These are phyloP conservation scores for Trichoderma gracile DNA, from an alignment of 2,329 filamentous ascomycete genomes.

Conservation along the genomic window DNA sequence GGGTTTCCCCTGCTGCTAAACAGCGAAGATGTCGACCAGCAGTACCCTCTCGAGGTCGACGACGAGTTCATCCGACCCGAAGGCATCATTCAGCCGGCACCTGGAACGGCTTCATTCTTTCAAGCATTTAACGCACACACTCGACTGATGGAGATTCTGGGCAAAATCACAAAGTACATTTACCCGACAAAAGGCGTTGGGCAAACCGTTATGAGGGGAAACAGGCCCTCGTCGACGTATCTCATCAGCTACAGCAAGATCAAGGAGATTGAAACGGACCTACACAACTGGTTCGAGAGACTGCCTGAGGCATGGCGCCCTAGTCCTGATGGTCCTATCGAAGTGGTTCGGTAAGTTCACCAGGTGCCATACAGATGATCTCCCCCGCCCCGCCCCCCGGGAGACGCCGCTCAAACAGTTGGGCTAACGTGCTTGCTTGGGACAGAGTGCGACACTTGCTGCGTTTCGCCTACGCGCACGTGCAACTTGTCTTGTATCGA, in stretches of 20 bases:
- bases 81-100: constrained; percentile 56
- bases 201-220: constrained; percentile 47
- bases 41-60: constrained; percentile 63
- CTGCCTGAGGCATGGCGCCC: constrained; percentile 78
- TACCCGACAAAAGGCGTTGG: constrained; percentile 63
- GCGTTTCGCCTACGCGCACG: constrained; percentile 77
- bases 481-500: constrained; percentile 79
- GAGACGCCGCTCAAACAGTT: not conserved
- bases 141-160: constrained; percentile 62
- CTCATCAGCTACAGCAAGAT: constrained; percentile 64
- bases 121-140: constrained; percentile 68
- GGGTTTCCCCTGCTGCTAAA: constrained; percentile 66
- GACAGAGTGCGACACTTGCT: constrained; percentile 69
- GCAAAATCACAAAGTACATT: constrained; percentile 64
- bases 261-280: constrained; percentile 63
- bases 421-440: not conserved
- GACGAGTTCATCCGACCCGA: constrained; percentile 66
- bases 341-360: constrained; percentile 70
- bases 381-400: too few relatives aligned
- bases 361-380: too few relatives aligned
- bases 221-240: constrained; percentile 53
- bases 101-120: constrained; percentile 59
- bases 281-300: constrained; percentile 63
- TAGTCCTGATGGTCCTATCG: constrained; percentile 71
- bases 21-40: constrained; percentile 67